Percentiles rank a stretch among this genome's conserved stretches.
phyloP scores from a whole-genome alignment of 2,329 filamentous ascomycete species.

The Aspergillus vadensis region DNA sequence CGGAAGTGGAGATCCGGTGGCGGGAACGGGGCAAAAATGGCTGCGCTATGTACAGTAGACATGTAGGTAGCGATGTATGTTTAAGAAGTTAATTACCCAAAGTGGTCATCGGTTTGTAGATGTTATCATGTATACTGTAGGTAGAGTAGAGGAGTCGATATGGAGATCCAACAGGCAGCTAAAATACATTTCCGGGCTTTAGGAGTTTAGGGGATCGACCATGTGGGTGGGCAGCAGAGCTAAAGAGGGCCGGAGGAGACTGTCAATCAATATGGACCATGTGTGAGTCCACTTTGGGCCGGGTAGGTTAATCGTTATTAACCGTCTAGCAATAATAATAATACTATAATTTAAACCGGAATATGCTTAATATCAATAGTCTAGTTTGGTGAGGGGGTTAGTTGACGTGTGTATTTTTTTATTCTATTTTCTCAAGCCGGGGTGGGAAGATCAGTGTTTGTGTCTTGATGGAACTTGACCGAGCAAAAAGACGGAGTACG shows the following conservation, averaged over 20 bases:
- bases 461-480: not conserved
- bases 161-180: not conserved
- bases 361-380: not conserved
- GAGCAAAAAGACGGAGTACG: not conserved
- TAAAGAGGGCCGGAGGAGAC: not conserved
- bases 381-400: not conserved
- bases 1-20: not conserved
- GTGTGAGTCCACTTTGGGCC: constrained; percentile 9
- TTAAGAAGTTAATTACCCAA: not conserved
- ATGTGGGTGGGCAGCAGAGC: constrained; percentile 1
- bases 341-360: not conserved
- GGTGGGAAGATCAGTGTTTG: not conserved
- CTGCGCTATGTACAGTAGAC: not conserved
- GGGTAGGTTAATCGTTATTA: constrained; percentile 4
- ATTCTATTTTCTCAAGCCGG: not conserved
- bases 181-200: not conserved
- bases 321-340: not conserved
- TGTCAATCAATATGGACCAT: constrained; percentile 8
- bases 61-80: not conserved
- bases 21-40: not conserved
- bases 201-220: constrained; percentile 8
- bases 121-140: not conserved
- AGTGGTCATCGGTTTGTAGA: not conserved
- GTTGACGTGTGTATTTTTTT: not conserved
- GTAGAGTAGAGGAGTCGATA: not conserved